Conservation (phyloP, 2,329 filamentous ascomycete species). For the Aspergillus alliaceus region DNA sequence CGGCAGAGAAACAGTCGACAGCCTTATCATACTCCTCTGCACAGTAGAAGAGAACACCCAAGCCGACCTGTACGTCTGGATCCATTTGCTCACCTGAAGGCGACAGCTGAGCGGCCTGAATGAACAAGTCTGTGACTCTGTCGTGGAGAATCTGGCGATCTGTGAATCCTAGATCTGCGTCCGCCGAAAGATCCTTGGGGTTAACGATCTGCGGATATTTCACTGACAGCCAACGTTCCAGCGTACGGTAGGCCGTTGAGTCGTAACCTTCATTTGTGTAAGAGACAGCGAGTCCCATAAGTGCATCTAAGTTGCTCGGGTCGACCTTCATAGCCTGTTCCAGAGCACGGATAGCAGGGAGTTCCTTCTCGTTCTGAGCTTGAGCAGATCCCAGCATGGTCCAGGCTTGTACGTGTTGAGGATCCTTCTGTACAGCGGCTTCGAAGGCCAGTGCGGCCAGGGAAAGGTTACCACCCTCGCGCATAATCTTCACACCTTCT, state of each 20-base stretch:
- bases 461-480: constrained; percentile 89
- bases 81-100: constrained; percentile 95
- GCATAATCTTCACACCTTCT: constrained; percentile 90
- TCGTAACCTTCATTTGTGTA: constrained; percentile 99
- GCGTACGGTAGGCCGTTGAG: constrained; percentile 89
- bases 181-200: constrained; percentile 68
- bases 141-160: constrained; percentile 87
- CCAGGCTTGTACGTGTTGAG: constrained; percentile 89
- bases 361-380: constrained; percentile 98
- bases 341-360: constrained; percentile 88
- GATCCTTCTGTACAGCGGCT: constrained; percentile 87
- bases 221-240: constrained; percentile 94
- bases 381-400: constrained; percentile 87
- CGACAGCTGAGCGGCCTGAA: constrained; percentile 85
- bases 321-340: constrained; percentile 89
- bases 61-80: constrained; percentile 93
- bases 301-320: constrained; percentile 78
- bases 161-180: constrained; percentile 88
- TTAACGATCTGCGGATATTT: constrained; percentile 86
- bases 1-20: constrained; percentile 95
- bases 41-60: constrained; percentile 96
- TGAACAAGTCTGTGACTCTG: constrained; percentile 87
- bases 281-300: constrained; percentile 94
- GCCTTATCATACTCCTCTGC: constrained; percentile 98
- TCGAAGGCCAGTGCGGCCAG: constrained; percentile 93